These are phyloP conservation scores for Quercus variabilis DNA, from an alignment of 306 rosid species.

Conservation along the genomic window DNA sequence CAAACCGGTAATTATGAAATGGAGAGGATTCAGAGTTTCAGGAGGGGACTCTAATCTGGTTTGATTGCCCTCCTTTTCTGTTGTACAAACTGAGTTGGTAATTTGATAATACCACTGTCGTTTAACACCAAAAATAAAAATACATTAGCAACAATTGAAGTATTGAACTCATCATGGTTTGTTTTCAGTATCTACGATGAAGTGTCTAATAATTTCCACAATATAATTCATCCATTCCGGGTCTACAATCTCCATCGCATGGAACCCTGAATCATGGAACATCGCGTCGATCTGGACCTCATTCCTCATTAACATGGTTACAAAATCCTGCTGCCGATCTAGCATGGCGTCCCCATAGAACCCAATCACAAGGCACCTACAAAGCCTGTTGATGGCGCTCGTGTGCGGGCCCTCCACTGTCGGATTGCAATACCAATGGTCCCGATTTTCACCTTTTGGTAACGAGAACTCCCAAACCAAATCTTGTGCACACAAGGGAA, in stretches of 20 bases:
- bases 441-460: conserved; percentile 44
- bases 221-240: conserved; percentile 24
- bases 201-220: conserved; percentile 43
- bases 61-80: too few relatives aligned
- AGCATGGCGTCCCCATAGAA: conserved; percentile 59
- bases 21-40: too few relatives aligned
- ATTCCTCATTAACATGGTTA: conserved; percentile 43
- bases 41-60: too few relatives aligned
- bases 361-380: conserved; percentile 53
- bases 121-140: too few relatives aligned
- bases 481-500: conserved; percentile 61
- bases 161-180: too few relatives aligned
- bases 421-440: conserved; percentile 68
- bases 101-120: too few relatives aligned
- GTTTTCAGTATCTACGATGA: conserved; percentile 10
- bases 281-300: conserved; percentile 55
- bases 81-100: too few relatives aligned
- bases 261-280: conserved; percentile 62
- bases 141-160: too few relatives aligned
- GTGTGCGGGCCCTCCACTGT: conserved; percentile 40
- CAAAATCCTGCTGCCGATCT: conserved; percentile 56
- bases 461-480: conserved; percentile 52
- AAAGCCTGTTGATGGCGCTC: conserved; percentile 20
- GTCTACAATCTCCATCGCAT: conserved; percentile 53
- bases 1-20: too few relatives aligned